Percentiles rank a stretch among this genome's conserved stretches.
phyloP scores from a whole-genome alignment of 2,329 filamentous ascomycete species.

The Aspergillus sp. region DNA sequence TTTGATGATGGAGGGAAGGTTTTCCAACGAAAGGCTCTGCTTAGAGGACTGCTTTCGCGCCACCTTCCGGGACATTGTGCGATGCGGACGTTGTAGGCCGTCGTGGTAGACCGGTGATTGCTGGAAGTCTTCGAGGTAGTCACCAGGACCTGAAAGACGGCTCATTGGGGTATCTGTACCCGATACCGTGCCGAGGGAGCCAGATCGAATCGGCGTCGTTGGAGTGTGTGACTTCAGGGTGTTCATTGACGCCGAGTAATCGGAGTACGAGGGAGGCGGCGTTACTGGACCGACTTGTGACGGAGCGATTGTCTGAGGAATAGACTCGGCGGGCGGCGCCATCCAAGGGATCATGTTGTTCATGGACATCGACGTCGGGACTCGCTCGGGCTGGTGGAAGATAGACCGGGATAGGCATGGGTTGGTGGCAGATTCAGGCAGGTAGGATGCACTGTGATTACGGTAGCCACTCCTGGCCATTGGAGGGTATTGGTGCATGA shows the following conservation, averaged over 20 bases:
- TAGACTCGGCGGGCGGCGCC: slow-evolving; percentile 28
- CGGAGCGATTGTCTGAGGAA: slow-evolving; percentile 39
- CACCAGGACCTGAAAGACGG: slow-evolving; percentile 32
- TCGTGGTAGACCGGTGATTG: slow-evolving; percentile 36
- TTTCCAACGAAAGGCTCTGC: slow-evolving; percentile 37
- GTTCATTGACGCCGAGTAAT: slow-evolving; percentile 34
- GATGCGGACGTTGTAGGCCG: slow-evolving; percentile 29
- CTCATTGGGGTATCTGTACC: slow-evolving; percentile 37
- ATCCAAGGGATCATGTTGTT: slow-evolving; percentile 39
- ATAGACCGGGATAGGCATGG: slow-evolving; percentile 40
- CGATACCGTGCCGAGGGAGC: slow-evolving; percentile 35
- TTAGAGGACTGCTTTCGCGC: slow-evolving; percentile 31
- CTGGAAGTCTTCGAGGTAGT: slow-evolving; percentile 37
- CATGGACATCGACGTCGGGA: slow-evolving; percentile 38
- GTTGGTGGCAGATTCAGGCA: slow-evolving; percentile 40
- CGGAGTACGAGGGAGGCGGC: slow-evolving; percentile 39
- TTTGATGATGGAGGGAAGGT: slow-evolving; percentile 39
- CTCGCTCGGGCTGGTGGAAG: slow-evolving; percentile 36
- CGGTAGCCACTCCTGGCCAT: slow-evolving; percentile 38
- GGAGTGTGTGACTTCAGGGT: slow-evolving; percentile 38
- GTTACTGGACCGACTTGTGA: slow-evolving; percentile 37
- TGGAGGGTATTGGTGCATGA: slow-evolving; percentile 35
- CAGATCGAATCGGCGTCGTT: slow-evolving; percentile 35
- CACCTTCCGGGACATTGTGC: slow-evolving; percentile 33
- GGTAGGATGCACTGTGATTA: slow-evolving; percentile 30